Percentiles rank a stretch among this genome's conserved stretches.
phyloP scores from a whole-genome alignment of 2,329 filamentous ascomycete genomes.

The Diaporthe vexans region DNA sequence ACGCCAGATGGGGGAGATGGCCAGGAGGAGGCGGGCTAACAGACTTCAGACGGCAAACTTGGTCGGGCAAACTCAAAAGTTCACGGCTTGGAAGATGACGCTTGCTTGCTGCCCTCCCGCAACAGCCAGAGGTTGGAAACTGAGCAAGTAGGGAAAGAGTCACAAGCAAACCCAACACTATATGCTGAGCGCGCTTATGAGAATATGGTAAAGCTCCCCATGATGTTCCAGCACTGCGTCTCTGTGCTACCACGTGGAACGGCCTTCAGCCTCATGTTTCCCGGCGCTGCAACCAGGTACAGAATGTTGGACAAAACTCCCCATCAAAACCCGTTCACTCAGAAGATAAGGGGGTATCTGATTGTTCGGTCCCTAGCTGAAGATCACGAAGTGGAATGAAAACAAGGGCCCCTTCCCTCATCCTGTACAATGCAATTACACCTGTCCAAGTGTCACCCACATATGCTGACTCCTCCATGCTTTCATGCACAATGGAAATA shows the following conservation, averaged over 20 bases:
- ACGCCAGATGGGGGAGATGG: slow-evolving; percentile 1
- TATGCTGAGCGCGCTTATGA: neutral
- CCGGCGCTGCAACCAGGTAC: neutral
- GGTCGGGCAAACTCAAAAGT: slow-evolving; percentile 18
- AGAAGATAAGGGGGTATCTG: slow-evolving; percentile 36
- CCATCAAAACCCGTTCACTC: slow-evolving; percentile 7
- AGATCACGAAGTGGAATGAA: neutral
- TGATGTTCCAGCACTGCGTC: slow-evolving; percentile 29
- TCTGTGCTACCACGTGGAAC: slow-evolving; percentile 33
- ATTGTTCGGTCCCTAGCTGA: slow-evolving; percentile 21
- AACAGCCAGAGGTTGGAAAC: neutral
- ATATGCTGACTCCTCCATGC: slow-evolving; percentile 18
- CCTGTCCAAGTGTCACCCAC: slow-evolving; percentile 1
- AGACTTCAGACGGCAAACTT: slow-evolving; percentile 39
- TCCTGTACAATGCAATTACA: slow-evolving; percentile 12
- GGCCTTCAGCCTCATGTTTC: slow-evolving; percentile 37
- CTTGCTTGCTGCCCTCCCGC: neutral
- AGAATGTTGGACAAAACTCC: slow-evolving; percentile 30
- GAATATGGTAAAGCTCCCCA: slow-evolving; percentile 15
- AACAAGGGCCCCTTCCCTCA: slow-evolving; percentile 3
- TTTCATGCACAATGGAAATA: neutral
- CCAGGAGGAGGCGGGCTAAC: neutral
- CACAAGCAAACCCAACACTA: neutral
- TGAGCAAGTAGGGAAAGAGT: too few species aligned
- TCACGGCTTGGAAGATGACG: neutral